Base-by-base conservation (phyloP, 1,284 basidiomycete species). In the Mycosarcoma mackinlayi region DNA sequence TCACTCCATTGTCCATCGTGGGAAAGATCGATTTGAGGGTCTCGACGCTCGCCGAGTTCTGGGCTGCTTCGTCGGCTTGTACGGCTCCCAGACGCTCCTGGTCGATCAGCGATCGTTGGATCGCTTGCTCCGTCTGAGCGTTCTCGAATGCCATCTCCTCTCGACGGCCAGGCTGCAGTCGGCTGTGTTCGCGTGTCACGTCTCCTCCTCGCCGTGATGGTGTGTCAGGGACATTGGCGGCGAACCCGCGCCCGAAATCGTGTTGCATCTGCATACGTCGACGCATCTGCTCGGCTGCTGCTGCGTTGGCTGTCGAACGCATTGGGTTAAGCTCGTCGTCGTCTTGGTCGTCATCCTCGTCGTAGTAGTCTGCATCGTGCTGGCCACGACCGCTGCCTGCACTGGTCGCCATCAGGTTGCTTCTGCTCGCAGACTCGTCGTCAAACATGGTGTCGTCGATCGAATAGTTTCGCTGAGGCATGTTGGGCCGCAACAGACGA, bases 21-120 rank as follows among this genome's bases (percentile, higher is more conserved):
- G 77, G 77, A 44, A 78, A 78, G 50, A 78, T 77, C 34, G 73
- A 75, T 39, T 73, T 69, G 45, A 78, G 67, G 34, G 77, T 78
- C 48, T 68, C 70, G 6, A 73, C 41, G 18, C 70, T 59, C 13
- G 70, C 70, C 46, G 65, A 69, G 31, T 68, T 66, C 41, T 73
- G 70, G 9, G 61, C 70, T 38, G 65, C 64, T 48, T 62, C 52
- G 13, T 60, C 44, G 25, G 41, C 57, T 41, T 63, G 52, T 10
- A 59, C 51, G 3, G 50, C 45, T 24, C 46, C 38, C 55, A 51
- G 16, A 19, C 42, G 27, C 21, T 56, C 37, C 33, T 66, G 68
- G 19, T 71, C 68, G 23, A 66, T 37, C 24, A 67, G 35, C 45
- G 64, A 67, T 39, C 57, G 56, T 13, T 72, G 64, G 21, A 72